Conservation (phyloP, 768 basidiomycete species). For the Mycena haematopus region DNA sequence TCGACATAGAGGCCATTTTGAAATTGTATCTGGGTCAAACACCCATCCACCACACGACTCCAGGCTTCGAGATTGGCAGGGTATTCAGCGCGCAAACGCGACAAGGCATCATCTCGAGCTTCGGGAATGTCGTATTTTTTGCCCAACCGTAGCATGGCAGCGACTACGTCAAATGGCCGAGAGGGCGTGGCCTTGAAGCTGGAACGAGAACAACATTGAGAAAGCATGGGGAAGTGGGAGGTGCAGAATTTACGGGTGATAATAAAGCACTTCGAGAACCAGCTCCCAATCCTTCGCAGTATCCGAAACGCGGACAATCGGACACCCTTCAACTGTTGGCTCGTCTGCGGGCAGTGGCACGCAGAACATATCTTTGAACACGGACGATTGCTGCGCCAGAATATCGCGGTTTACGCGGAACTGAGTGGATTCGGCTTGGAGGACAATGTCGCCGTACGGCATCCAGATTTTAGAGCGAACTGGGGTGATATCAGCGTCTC, state of each 20-base stretch:
- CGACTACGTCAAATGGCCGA: slow-evolving; percentile 1
- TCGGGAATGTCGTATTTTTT: slow-evolving; percentile 16
- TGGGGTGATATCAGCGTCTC: neutral
- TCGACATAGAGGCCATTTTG: neutral
- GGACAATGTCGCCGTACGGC: slow-evolving; percentile 10
- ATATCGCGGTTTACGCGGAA: slow-evolving; percentile 12
- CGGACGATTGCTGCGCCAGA: slow-evolving; percentile 38
- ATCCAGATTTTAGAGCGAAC: slow-evolving; percentile 19
- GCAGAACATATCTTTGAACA: slow-evolving; percentile 53
- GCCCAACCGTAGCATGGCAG: slow-evolving; percentile 16
- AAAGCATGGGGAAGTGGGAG: neutral
- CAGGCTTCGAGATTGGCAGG: neutral
- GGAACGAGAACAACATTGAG: neutral
- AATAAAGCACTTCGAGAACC: slow-evolving; percentile 14
- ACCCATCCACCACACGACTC: neutral
- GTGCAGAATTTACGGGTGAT: slow-evolving; percentile 1
- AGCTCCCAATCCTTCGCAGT: slow-evolving; percentile 18
- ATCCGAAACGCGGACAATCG: slow-evolving; percentile 9
- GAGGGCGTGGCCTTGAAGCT: neutral
- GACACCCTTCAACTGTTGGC: slow-evolving; percentile 17
- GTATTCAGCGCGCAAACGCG: slow-evolving; percentile 3
- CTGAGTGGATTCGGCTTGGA: slow-evolving; percentile 11
- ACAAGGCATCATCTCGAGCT: slow-evolving; percentile 2
- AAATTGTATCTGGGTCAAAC: neutral
- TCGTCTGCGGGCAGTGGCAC: slow-evolving; percentile 45